These are phyloP conservation scores for Phaeodactylum tricornutum DNA, from an alignment of 108 stramenopile species.

Conservation along the genomic window DNA sequence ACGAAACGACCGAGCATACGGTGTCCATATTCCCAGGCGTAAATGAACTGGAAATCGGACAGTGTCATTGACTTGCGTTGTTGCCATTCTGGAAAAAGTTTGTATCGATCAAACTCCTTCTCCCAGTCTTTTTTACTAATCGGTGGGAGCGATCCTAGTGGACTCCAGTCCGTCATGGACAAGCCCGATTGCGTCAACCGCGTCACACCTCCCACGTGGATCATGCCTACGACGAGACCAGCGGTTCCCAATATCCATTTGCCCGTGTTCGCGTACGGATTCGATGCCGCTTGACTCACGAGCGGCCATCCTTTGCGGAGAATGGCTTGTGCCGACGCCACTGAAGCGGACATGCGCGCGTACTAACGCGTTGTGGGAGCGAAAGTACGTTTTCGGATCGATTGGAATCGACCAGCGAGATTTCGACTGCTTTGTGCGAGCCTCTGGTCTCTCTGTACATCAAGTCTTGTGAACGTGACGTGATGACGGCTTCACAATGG, in stretches of 20 bases:
- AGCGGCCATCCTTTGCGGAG: too few relatives aligned
- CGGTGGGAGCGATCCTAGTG: conserved; percentile 81
- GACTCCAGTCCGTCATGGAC: conserved; percentile 97
- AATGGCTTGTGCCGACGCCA: too few relatives aligned
- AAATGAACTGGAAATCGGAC: conserved; percentile 98
- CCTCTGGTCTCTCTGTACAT: too few relatives aligned
- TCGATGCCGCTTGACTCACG: too few relatives aligned
- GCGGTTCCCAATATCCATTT: conserved; percentile 90
- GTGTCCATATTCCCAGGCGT: conserved; percentile 98
- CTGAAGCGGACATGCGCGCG: too few relatives aligned
- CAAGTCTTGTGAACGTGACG: too few relatives aligned
- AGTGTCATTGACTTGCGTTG: conserved; percentile 90
- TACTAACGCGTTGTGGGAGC: too few relatives aligned
- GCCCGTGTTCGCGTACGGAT: conserved; percentile 73
- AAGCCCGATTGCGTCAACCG: conserved; percentile 94
- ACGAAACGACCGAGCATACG: conserved; percentile 94
- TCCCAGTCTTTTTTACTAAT: conserved; percentile 82
- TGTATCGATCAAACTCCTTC: conserved; percentile 93
- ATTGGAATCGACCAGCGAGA: too few relatives aligned
- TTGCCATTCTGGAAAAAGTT: conserved; percentile 93
- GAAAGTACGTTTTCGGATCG: too few relatives aligned
- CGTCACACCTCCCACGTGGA: conserved; percentile 96
- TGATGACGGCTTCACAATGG: too few relatives aligned
- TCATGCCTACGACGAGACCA: conserved; percentile 89
- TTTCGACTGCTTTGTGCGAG: too few relatives aligned